Conservation (phyloP, 169 alveolate genomes). For the Plasmodium vivax region DNA sequence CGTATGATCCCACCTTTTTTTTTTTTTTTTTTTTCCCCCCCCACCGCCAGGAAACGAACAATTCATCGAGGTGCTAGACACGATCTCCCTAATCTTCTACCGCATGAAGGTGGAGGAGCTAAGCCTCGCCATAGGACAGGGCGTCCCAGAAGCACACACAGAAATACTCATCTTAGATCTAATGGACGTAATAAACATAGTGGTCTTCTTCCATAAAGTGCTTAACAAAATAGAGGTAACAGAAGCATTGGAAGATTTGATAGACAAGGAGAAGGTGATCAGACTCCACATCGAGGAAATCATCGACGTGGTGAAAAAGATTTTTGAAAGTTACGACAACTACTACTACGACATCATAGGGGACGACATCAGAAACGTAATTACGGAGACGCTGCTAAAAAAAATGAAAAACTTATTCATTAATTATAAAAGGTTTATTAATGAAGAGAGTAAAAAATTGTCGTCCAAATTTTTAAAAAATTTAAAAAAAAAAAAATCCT, state of each 20-base stretch:
- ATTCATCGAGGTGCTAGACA: slow-evolving; percentile 31
- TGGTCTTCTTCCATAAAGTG: slow-evolving; percentile 45
- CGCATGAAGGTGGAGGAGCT: slow-evolving; percentile 21
- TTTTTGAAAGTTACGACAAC: slow-evolving; percentile 28
- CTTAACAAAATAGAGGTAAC: slow-evolving; percentile 26
- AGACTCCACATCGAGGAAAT: slow-evolving; percentile 15
- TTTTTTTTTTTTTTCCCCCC: background rate
- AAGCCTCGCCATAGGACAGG: background rate
- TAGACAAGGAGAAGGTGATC: slow-evolving; percentile 42
- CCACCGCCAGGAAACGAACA: slow-evolving; percentile 6
- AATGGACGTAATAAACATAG: slow-evolving; percentile 55
- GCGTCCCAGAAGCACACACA: slow-evolving; percentile 8
- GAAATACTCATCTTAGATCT: slow-evolving; percentile 46
- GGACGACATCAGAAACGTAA: slow-evolving; percentile 13
- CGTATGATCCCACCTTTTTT: background rate
- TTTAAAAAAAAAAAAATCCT: slow-evolving; percentile 43
- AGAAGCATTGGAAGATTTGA: background rate
- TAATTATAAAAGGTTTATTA: slow-evolving; percentile 32
- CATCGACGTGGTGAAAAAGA: background rate
- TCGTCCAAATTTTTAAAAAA: slow-evolving; percentile 21
- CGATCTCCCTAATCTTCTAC: slow-evolving; percentile 45
- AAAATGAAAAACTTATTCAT: slow-evolving; percentile 55
- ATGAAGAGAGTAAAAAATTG: slow-evolving; percentile 31
- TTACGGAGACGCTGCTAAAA: slow-evolving; percentile 32
- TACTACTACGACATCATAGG: slow-evolving; percentile 54